Base-by-base conservation (phyloP, 495 filamentous ascomycete genomes). In the Aspergillus mulundensis region DNA sequence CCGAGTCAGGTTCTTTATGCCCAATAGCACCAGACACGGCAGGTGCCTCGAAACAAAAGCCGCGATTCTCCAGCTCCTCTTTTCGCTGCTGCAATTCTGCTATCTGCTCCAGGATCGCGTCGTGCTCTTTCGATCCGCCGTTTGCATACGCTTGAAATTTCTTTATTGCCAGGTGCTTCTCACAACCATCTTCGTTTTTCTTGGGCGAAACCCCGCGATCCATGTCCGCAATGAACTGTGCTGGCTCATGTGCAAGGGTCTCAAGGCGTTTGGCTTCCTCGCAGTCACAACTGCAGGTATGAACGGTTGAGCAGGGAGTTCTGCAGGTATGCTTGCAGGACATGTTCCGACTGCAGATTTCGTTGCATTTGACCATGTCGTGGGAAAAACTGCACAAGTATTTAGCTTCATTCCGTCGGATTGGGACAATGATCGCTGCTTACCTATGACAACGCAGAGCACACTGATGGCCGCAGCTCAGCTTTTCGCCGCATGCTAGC, bases 401-500 rank as follows among this genome's bases (percentile, higher is more conserved):
- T 4, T 54, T 38, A 28, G 18, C 23, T 42, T 39, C n/a, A 34
- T 44, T 1, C 52, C 20, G 4, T 5, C 5, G 12, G 1, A 49
- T 8, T 7, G 32, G 2, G 32, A 36, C 32, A 12, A 16, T 39
- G 24, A 28, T 20, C 6, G 40, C 14, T 24, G 21, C 65, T 59
- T 62, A 77, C 69, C 66, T 65, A 51, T 80, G 76, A 38, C 76
- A 81, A 41, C 34, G 49, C 0, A 72, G 38, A 2, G 46, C 20
- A 53, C 78, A 81, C 30, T 34, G 18, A 46, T 80, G 78, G 16
- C 72, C 72, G 50, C 78, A 80, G 3, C 58, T 6, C 7, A 81
- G 57, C 6, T 25, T 55, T 21, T 66, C 66, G 7, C 44, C 58
- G 50, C 78, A 81, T 1, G 34, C 20, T 11, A 23, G 28, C 11